Percentiles rank a stretch among this genome's conserved stretches.
These are phyloP conservation scores for Tricholoma matsutake DNA, from an alignment of 768 basidiomycete genomes.

Conservation along the genomic window DNA sequence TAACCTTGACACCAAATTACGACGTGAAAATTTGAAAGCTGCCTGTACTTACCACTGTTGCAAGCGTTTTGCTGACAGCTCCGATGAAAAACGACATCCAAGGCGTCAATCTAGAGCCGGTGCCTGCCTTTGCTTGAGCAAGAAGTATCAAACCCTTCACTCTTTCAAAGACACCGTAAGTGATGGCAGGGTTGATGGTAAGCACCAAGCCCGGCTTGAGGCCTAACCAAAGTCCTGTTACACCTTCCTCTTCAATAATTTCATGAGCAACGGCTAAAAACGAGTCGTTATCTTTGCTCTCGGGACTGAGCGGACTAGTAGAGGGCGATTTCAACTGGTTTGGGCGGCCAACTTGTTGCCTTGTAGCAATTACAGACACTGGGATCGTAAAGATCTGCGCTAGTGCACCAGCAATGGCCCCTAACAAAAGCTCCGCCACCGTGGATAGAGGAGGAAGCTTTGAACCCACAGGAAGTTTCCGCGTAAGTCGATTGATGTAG, in stretches of 20 bases:
- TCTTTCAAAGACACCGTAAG: conserved; percentile 92
- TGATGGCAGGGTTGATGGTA: conserved; percentile 96
- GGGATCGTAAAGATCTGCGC: conserved; percentile 99
- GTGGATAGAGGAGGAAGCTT: conserved; percentile 66
- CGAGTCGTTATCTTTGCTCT: conserved; percentile 52
- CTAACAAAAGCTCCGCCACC: conserved; percentile 78
- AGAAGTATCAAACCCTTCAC: conserved; percentile 73
- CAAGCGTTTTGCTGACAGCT: conserved; percentile 90
- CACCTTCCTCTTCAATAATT: conserved; percentile 86
- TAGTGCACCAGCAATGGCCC: conserved; percentile 89
- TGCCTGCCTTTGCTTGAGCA: conserved; percentile 43
- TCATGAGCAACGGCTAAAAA: conserved; percentile 79
- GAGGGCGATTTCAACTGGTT: conserved; percentile 7
- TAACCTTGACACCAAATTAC: conserved; percentile 52
- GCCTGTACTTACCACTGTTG: conserved; percentile 73
- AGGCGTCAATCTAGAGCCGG: conserved; percentile 65
- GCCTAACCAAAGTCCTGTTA: conserved; percentile 89
- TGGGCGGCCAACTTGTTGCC: conserved; percentile 83
- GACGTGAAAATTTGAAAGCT: conserved; percentile 3
- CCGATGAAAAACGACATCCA: conserved; percentile 83
- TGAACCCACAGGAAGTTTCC: conserved; percentile 56
- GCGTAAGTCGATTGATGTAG: conserved; percentile 70
- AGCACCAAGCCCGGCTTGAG: conserved; percentile 91
- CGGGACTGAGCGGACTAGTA: conserved; percentile 2
- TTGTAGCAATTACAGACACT: conserved; percentile 94